Conservation (phyloP, 306 rosid species). For the Medicago arabica region DNA sequence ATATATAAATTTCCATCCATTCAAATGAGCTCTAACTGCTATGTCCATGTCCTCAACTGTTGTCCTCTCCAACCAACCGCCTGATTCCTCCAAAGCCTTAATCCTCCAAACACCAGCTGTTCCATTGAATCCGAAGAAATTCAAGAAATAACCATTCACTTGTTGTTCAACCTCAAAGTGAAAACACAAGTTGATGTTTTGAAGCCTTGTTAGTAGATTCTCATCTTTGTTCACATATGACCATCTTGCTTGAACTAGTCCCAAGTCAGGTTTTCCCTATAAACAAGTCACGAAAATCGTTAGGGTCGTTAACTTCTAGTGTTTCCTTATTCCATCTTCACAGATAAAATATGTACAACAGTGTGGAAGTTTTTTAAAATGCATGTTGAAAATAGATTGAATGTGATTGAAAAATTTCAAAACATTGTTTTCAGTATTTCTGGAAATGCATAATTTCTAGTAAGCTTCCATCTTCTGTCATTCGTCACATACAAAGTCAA, state of each 20-base stretch:
- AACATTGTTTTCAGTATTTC: too few species aligned
- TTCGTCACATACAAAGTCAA: too few species aligned
- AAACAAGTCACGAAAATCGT: slow-evolving; percentile 22
- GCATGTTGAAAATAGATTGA: too few species aligned
- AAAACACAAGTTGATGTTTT: slow-evolving; percentile 93
- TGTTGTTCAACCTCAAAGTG: slow-evolving; percentile 99
- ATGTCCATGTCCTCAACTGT: slow-evolving; percentile 99
- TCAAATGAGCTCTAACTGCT: slow-evolving; percentile 92
- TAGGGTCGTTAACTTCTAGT: not conserved
- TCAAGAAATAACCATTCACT: slow-evolving; percentile 86
- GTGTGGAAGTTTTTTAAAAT: not conserved
- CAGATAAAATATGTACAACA: not conserved
- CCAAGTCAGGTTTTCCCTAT: slow-evolving; percentile 93
- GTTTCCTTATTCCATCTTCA: not conserved
- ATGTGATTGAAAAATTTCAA: too few species aligned
- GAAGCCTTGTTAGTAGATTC: slow-evolving; percentile 92
- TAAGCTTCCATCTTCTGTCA: not conserved
- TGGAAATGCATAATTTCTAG: not conserved
- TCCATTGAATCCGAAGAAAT: slow-evolving; percentile 98
- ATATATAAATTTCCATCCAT: slow-evolving; percentile 93
- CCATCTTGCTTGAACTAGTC: slow-evolving; percentile 98
- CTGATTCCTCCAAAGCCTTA: slow-evolving; percentile 92
- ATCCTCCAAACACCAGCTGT: slow-evolving; percentile 98
- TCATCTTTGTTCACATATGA: slow-evolving; percentile 93
- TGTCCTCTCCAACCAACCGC: slow-evolving; percentile 98